Conservation (phyloP, 768 basidiomycete genomes). For the Infundibulicybe gibba region DNA sequence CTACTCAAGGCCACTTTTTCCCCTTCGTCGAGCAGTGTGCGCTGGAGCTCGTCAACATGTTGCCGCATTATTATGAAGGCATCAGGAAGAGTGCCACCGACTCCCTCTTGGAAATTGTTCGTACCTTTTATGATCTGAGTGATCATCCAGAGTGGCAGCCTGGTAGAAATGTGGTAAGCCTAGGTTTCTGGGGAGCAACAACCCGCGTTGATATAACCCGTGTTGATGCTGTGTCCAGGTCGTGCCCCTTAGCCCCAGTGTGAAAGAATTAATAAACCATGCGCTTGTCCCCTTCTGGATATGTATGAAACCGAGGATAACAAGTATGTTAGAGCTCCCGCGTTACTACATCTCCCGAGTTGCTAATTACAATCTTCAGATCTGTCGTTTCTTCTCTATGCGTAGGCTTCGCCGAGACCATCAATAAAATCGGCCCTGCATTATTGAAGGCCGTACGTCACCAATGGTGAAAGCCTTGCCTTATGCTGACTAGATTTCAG, state of each 20-base stretch:
- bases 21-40: constrained; percentile 85
- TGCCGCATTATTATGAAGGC: constrained; percentile 95
- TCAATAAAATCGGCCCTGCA: constrained; percentile 88
- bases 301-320: constrained; percentile 95
- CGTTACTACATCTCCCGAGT: constrained; percentile 54
- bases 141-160: constrained; percentile 81
- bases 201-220: no score
- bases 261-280: constrained; percentile 77
- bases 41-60: constrained; percentile 71
- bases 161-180: constrained; percentile 60
- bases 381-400: constrained; percentile 87
- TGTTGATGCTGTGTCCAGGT: constrained; percentile 20
- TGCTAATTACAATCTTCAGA: constrained; percentile 36
- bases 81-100: constrained; percentile 92
- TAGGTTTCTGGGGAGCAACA: background rate
- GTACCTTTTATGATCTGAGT: constrained; percentile 88
- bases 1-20: constrained; percentile 81
- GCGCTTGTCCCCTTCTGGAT: constrained; percentile 71
- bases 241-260: constrained; percentile 56
- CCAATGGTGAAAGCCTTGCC: background rate
- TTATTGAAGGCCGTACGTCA: constrained; percentile 75
- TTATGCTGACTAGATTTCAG: constrained; percentile 5
- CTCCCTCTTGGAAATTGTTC: constrained; percentile 82
- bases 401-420: constrained; percentile 84
- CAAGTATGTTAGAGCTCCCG: constrained; percentile 67